Base-by-base conservation (phyloP, 1,139 yeast species). In the Hemisphaericaspora xylanilytica region DNA sequence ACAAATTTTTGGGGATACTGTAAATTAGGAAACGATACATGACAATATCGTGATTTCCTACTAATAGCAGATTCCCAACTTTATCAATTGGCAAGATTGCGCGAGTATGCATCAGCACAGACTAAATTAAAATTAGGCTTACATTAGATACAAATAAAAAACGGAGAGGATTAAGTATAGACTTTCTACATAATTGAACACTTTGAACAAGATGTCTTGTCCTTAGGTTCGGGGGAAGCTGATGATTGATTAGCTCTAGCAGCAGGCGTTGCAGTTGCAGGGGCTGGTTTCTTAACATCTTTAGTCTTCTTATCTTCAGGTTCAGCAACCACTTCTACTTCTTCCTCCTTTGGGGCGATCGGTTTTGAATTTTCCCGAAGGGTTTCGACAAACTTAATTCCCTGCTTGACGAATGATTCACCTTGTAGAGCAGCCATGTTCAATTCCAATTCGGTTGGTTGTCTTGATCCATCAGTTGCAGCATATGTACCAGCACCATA, bases 401-500 rank as follows among this genome's bases (percentile, higher is more conserved):
- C 73, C 13, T 56, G 44, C 7, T 50, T 52, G 36, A 68, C 70
- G 47, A 73, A 75, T 22, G 54, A 47, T 32, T 60, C 55, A 56
- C 78, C 80, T 52, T 75, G 80, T 32, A 45, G 45, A n/a, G 40
- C 42, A 20, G 74, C 75, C 33, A 70, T 47, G 37, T 59, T 56
- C 52, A 61, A 53, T 50, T 75, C 81, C 33, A 62, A 47, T 34
- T 58, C 63, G 37, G 63, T 44, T 18, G 76, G 70, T 43, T 56
- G 60, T 63, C 75, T 69, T 11, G 75, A 63, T 38, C 80, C 80
- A 51, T 72, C 78, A 18, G 62, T 46, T 39, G 70, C 75, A 29
- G 80, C 77, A 44, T 60, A 56, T 13, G 73, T 56, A 46, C 78
- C 78, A 16, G 80, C 69, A 54, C 80, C 80, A 67, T 71, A 75